Evolutionary conservation across 2,329 filamentous ascomycete species (phyloP).

Genomic region (Cytospora mali): DNA sequence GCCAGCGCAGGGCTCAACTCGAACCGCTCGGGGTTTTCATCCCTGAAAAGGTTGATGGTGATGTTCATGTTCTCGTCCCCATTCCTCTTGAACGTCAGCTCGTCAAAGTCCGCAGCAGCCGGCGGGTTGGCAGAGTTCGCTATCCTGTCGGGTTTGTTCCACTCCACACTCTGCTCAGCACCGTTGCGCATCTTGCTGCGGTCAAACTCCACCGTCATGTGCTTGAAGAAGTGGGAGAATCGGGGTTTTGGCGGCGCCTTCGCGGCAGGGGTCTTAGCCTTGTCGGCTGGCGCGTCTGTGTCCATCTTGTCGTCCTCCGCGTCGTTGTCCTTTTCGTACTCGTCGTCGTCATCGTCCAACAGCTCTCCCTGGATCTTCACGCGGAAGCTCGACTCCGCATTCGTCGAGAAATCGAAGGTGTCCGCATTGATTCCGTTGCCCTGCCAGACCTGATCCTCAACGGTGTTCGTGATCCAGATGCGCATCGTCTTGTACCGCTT

Average conservation of each 20-base stretch:
- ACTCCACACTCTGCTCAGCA: conserved; percentile 69
- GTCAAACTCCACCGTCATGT: conserved; percentile 75
- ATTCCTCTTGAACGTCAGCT: conserved; percentile 86
- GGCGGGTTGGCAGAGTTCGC: conserved; percentile 56
- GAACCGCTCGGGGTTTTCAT: conserved; percentile 85
- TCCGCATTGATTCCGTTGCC: conserved; percentile 67
- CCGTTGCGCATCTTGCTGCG: conserved; percentile 59
- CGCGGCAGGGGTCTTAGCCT: conserved; percentile 40
- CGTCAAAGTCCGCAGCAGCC: conserved; percentile 79
- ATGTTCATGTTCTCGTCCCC: conserved; percentile 93
- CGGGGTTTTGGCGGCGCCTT: conserved; percentile 50
- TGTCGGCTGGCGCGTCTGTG: conserved; percentile 38
- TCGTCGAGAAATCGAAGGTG: conserved; percentile 79
- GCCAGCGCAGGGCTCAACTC: conserved; percentile 77
- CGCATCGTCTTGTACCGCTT: conserved; percentile 85
- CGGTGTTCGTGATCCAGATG: conserved; percentile 94
- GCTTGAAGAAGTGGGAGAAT: conserved; percentile 80
- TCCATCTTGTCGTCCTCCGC: conserved; percentile 45
- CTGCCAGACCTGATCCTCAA: conserved; percentile 94
- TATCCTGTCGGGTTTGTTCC: conserved; percentile 75
- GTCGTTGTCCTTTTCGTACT: conserved; percentile 51
- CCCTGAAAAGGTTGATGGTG: conserved; percentile 80
- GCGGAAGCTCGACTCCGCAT: conserved; percentile 76
- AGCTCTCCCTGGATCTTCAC: conserved; percentile 91
- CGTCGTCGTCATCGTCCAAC: conserved; percentile 68